Evolutionary conservation across 228 moss, liverwort and hornwort species (phyloP).

Genomic region (Sphagnum magellanicum): DNA sequence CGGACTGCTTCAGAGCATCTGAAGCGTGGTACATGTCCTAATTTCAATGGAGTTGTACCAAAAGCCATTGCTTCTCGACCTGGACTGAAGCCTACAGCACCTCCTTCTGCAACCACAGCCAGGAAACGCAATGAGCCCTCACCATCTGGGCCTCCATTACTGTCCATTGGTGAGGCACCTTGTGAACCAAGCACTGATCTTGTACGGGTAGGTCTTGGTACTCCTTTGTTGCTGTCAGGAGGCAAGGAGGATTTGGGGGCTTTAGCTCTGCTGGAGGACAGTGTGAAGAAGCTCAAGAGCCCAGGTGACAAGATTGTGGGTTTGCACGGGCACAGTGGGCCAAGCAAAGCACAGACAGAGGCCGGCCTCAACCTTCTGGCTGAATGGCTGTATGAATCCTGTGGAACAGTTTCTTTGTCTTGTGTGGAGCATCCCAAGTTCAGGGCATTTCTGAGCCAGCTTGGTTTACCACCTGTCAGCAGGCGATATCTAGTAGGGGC

Average conservation of each 20-base stretch:
- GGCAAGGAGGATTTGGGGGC: conserved; percentile 92
- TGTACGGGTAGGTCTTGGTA: conserved; percentile 9
- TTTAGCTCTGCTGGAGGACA: conserved; percentile 74
- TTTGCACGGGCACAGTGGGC: conserved; percentile 22
- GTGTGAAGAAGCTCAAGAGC: conserved; percentile 93
- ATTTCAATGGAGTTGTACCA: conserved; percentile 85
- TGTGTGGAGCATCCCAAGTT: conserved; percentile 98
- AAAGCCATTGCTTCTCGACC: conserved; percentile 48
- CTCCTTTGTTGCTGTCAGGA: conserved; percentile 64
- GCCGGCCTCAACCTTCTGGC: conserved; percentile 76
- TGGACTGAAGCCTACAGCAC: conserved; percentile 24
- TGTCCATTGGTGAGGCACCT: conserved; percentile 29
- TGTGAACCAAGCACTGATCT: conserved; percentile 35
- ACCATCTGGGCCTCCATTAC: conserved; percentile 26
- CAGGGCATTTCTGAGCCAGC: conserved; percentile 63
- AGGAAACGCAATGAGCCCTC: conserved; percentile 62
- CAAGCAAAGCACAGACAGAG: conserved; percentile 75
- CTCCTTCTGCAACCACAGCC: conserved; percentile 16
- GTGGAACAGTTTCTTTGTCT: conserved; percentile 83
- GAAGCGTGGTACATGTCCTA: conserved; percentile 95
- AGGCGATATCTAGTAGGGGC: conserved; percentile 68
- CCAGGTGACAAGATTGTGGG: conserved; percentile 47
- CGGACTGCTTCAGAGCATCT: conserved; percentile 94
- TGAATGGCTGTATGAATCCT: conserved; percentile 95
- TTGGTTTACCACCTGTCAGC: conserved; percentile 81